Evolutionary conservation across 352 stramenopile species (phyloP).

Genomic region (Phytophthora tentaculata): DNA sequence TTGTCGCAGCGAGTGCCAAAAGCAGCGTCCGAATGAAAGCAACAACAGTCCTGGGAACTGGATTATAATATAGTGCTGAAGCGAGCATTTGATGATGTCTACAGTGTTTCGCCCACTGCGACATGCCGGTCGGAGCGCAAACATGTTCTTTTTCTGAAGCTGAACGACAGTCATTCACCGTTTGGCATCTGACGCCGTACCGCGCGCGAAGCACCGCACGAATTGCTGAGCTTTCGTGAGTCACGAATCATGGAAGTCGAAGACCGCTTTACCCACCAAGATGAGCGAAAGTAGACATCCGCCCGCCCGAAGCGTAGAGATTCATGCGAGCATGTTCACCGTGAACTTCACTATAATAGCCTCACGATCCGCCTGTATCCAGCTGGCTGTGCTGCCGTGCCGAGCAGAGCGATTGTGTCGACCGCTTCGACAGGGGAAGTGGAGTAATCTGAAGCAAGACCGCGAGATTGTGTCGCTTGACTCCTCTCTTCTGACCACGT

Average conservation of each 20-base stretch:
- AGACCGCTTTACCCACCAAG: slow-evolving; percentile 18
- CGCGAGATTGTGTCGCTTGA: slow-evolving; percentile 5
- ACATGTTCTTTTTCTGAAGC: slow-evolving; percentile 6
- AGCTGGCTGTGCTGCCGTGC: slow-evolving; percentile 7
- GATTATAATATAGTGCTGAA: no score
- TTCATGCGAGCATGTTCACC: not conserved
- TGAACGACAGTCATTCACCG: slow-evolving; percentile 23
- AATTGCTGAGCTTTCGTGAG: slow-evolving; percentile 2
- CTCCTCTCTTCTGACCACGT: not conserved
- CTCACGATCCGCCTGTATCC: slow-evolving; percentile 13
- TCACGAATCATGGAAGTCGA: no score
- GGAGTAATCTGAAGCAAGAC: slow-evolving; percentile 24
- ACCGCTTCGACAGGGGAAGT: slow-evolving; percentile 4
- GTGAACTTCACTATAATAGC: no score
- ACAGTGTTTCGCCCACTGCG: slow-evolving; percentile 1
- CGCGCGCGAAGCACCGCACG: slow-evolving; percentile 28
- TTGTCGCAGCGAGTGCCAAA: no score
- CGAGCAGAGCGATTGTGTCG: slow-evolving; percentile 17
- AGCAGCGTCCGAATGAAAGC: no score
- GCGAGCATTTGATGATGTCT: not conserved
- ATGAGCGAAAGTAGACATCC: slow-evolving; percentile 1
- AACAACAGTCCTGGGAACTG: no score
- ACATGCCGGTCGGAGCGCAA: slow-evolving; percentile 18
- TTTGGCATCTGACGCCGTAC: slow-evolving; percentile 7
- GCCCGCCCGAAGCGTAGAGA: not conserved